A percentile compares a stretch with the other conserved stretches of the same genome.
Evolutionary conservation across 1,284 basidiomycete species (phyloP).

Genomic region (Austropuccinia psidii): DNA sequence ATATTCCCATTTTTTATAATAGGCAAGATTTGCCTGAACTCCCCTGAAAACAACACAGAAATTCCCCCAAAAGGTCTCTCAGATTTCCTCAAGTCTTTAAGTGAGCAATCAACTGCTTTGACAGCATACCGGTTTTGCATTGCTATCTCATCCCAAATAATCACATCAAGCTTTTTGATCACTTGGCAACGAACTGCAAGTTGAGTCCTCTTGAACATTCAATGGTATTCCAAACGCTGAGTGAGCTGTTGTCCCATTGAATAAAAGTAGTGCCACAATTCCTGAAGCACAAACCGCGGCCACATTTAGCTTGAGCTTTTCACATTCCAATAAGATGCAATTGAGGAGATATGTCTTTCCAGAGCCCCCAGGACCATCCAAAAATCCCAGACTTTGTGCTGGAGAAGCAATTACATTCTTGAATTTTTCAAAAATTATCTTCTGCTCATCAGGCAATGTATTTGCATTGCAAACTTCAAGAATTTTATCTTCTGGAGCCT

Average conservation of each 20-base stretch:
- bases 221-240: slow-evolving; percentile 52
- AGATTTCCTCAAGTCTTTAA: neutral
- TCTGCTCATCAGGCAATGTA: too few relatives aligned
- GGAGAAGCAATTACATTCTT: too few relatives aligned
- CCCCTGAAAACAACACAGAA: neutral
- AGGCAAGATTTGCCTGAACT: neutral
- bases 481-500: too few relatives aligned
- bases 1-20: neutral
- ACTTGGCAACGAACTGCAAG: neutral
- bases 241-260: slow-evolving; percentile 51
- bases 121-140: neutral
- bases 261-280: slow-evolving; percentile 51
- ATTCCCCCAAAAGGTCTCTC: neutral
- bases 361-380: neutral
- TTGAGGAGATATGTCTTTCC: neutral
- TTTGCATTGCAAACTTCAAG: too few relatives aligned
- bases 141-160: slow-evolving; percentile 11
- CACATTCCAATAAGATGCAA: neutral
- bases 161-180: neutral
- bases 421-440: too few relatives aligned
- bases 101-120: neutral
- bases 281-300: slow-evolving; percentile 47
- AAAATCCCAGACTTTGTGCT: too few relatives aligned
- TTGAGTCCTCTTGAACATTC: neutral
- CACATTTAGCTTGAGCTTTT: neutral